Evolutionary conservation across 2,329 filamentous ascomycete species (phyloP).

Genomic region (Pseudogymnoascus sp.): DNA sequence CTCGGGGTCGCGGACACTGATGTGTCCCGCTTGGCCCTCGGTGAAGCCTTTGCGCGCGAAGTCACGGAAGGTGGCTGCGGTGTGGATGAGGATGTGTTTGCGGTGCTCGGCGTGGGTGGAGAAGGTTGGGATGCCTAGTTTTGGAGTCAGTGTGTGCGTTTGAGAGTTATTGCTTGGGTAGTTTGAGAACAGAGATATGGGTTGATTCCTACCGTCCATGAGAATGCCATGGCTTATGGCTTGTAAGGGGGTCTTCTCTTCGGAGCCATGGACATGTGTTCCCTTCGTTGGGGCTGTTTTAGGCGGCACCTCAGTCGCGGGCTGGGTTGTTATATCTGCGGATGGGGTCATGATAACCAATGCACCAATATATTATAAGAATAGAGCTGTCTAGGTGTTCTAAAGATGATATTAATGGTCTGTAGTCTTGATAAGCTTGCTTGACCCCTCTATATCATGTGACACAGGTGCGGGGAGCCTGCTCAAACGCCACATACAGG

Average conservation of each 20-base stretch:
- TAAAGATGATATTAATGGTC: not conserved
- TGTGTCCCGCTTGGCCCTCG: constrained; percentile 64
- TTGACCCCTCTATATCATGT: constrained; percentile 6
- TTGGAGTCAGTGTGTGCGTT: constrained; percentile 16
- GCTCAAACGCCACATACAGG: not conserved
- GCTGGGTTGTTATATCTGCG: not conserved
- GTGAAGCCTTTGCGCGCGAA: constrained; percentile 59
- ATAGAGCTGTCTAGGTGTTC: not conserved
- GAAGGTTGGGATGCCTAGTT: constrained; percentile 50
- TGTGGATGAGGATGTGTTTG: constrained; percentile 57
- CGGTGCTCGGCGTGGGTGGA: constrained; percentile 48
- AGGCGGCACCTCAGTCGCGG: not conserved
- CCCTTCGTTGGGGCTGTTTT: not conserved
- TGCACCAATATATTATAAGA: not conserved
- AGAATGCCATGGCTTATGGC: constrained; percentile 29
- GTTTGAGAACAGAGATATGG: not conserved
- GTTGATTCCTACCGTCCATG: constrained; percentile 19
- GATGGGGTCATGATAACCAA: not conserved
- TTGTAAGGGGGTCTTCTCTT: constrained; percentile 27
- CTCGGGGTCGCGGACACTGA: constrained; percentile 60
- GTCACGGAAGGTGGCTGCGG: constrained; percentile 62
- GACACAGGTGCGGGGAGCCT: not conserved
- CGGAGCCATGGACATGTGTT: constrained; percentile 10
- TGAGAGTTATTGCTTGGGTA: not conserved
- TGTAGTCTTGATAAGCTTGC: not conserved